Evolutionary conservation across 2,329 filamentous ascomycete species (phyloP).

Genomic region (Erysiphe pulchra): DNA sequence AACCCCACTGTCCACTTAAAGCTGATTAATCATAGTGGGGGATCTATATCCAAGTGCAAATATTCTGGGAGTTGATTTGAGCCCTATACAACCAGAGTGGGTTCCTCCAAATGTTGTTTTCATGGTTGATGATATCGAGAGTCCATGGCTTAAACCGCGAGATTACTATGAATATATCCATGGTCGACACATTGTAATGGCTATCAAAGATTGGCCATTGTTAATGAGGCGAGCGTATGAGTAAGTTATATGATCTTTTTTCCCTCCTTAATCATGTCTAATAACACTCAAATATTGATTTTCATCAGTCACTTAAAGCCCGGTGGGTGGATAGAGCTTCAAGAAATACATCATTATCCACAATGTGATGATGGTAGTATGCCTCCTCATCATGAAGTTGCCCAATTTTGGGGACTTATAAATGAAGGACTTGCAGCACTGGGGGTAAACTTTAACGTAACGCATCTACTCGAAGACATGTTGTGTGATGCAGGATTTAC

Average conservation of each 20-base stretch:
- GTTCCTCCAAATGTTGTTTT: constrained; percentile 37
- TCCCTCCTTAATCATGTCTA: not conserved
- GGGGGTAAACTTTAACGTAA: constrained; percentile 22
- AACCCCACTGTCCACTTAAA: not conserved
- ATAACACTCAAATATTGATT: constrained; percentile 1
- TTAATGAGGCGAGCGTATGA: constrained; percentile 21
- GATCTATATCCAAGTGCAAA: constrained; percentile 20
- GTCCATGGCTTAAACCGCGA: constrained; percentile 22
- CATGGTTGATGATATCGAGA: constrained; percentile 37
- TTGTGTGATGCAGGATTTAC: constrained; percentile 25
- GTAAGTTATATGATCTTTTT: constrained; percentile 13
- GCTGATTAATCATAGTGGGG: constrained; percentile 20
- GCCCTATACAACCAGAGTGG: constrained; percentile 29
- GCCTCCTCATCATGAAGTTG: constrained; percentile 17
- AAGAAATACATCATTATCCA: constrained; percentile 26
- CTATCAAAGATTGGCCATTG: constrained; percentile 27
- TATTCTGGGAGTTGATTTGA: constrained; percentile 28
- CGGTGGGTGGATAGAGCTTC: constrained; percentile 28
- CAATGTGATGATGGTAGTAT: constrained; percentile 18
- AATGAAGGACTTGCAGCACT: constrained; percentile 18
- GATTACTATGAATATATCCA: constrained; percentile 35
- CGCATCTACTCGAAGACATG: constrained; percentile 17
- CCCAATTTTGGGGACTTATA: constrained; percentile 22
- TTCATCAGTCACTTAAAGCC: constrained; percentile 22
- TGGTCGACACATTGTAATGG: constrained; percentile 28